Base-by-base conservation (phyloP, 768 basidiomycete species). In the Boletus pseudo-olivaceus region DNA sequence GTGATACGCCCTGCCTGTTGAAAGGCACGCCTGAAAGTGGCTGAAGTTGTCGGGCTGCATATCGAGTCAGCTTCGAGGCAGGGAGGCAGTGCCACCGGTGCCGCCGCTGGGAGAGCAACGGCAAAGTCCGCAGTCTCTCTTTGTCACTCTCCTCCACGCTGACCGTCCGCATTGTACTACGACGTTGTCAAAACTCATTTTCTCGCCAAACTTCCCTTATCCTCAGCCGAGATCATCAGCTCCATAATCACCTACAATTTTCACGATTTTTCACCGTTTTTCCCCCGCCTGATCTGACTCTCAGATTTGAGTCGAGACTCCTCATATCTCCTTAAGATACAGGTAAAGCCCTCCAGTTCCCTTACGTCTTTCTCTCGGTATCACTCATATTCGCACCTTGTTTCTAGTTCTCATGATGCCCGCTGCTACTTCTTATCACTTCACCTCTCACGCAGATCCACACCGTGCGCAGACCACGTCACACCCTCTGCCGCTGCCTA, bases 1-100 rank as follows among this genome's bases (percentile, higher is more conserved):
- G 59, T 88, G 86, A 60, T 89, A 89, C 7, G 74, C 76, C 34
- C 79, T 73, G 4, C 85, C 84, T 0, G 86, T 88, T 7, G 82
- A 74, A 10, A 88, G 75, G 23, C 42, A 60, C 53, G 78, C 77
- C 3, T 67, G 74, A 47, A 74, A 72, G 60, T 87, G 86, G 65
- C 77, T 27, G 17, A 53, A 44, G 30, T 27, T 1, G n/a, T 32
- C 56, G 12, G 29, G 34, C 9, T 15, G 32, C 57, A 54, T 54
- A 20, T 19, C 34, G 53, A 64, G 53, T 56, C 53, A 49, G 41
- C 14, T 8, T n/a, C 37, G 38, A 4, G 4, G n/a, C 37, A 38
- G 37, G n/a, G 39, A 34, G 50, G 66, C 67, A 48, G 59, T 59
- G 69, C 57, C 29, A 41, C 15, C 68, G 66, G 70, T 53, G 47